Conservation (phyloP, 306 rosid species). For the Malus asiatica region DNA sequence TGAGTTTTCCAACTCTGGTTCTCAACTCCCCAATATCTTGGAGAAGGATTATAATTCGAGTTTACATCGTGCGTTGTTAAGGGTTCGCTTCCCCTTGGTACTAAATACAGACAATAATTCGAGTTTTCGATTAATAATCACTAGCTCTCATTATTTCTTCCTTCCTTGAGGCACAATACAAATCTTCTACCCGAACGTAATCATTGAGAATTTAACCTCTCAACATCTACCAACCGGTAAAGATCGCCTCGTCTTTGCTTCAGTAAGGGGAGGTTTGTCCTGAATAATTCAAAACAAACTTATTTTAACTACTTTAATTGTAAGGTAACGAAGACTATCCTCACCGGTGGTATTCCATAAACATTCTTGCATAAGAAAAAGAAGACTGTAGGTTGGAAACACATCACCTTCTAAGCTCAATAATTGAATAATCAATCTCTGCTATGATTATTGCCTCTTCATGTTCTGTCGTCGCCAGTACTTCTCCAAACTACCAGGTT, state of each 20-base stretch:
- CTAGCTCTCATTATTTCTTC: neutral
- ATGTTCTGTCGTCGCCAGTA: slow-evolving; percentile 86
- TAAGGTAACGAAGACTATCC: neutral
- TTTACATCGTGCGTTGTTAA: neutral
- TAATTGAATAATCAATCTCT: slow-evolving; percentile 69
- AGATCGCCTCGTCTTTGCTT: slow-evolving; percentile 94
- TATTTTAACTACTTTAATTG: neutral
- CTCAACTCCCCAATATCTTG: neutral
- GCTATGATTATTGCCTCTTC: slow-evolving; percentile 78
- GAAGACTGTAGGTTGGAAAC: slow-evolving; percentile 6
- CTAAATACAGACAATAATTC: neutral
- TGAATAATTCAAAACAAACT: slow-evolving; percentile 29
- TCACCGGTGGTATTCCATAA: neutral
- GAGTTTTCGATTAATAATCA: neutral
- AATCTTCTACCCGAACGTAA: neutral
- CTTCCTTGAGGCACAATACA: neutral
- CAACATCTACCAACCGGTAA: slow-evolving; percentile 85
- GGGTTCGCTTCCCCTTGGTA: too few species aligned
- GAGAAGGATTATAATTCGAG: too few species aligned
- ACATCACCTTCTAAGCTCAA: slow-evolving; percentile 66
- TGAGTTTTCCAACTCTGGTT: neutral
- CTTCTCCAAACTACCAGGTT: slow-evolving; percentile 75
- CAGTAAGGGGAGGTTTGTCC: slow-evolving; percentile 72
- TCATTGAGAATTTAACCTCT: slow-evolving; percentile 62
- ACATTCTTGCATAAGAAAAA: neutral